These are phyloP conservation scores for Oryza glumipatula DNA, from an alignment of 176 grass and related monocot species.

Conservation along the genomic window DNA sequence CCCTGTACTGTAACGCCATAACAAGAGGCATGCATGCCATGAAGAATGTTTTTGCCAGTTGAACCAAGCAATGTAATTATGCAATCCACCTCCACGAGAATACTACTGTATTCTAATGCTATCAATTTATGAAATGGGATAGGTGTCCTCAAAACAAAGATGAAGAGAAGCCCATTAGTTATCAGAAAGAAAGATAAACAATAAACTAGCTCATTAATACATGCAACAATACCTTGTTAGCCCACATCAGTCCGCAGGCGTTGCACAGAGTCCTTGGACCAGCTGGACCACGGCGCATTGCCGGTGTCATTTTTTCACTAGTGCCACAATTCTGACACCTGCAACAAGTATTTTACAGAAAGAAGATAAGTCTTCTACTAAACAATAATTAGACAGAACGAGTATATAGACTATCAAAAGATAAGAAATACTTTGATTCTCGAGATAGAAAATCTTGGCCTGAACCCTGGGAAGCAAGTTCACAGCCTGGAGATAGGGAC, in stretches of 20 bases:
- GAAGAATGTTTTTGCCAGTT: slow-evolving; percentile 20
- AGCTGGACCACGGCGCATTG: slow-evolving; percentile 93
- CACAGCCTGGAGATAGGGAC: slow-evolving; percentile 51
- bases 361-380: slow-evolving; percentile 25
- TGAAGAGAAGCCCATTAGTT: slow-evolving; percentile 1
- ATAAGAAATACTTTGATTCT: slow-evolving; percentile 70
- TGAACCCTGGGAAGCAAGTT: slow-evolving; percentile 42
- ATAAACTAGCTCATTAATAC: slow-evolving; percentile 11
- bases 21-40: slow-evolving; percentile 20
- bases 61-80: not conserved
- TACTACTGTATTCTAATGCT: not conserved
- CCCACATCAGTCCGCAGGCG: slow-evolving; percentile 96
- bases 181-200: slow-evolving; percentile 27
- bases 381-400: slow-evolving; percentile 39
- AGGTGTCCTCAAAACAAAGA: slow-evolving; percentile 4
- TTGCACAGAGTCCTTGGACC: slow-evolving; percentile 95
- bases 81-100: not conserved
- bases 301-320: slow-evolving; percentile 81
- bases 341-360: slow-evolving; percentile 30
- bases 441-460: slow-evolving; percentile 60
- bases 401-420: slow-evolving; percentile 34
- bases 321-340: slow-evolving; percentile 93
- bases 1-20: slow-evolving; percentile 20
- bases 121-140: slow-evolving; percentile 1
- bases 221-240: slow-evolving; percentile 66